Percentiles rank a stretch among this genome's conserved stretches.
These are phyloP conservation scores for Cladophialophora chaetospira DNA, from an alignment of 2,329 filamentous ascomycete genomes.

Conservation along the genomic window DNA sequence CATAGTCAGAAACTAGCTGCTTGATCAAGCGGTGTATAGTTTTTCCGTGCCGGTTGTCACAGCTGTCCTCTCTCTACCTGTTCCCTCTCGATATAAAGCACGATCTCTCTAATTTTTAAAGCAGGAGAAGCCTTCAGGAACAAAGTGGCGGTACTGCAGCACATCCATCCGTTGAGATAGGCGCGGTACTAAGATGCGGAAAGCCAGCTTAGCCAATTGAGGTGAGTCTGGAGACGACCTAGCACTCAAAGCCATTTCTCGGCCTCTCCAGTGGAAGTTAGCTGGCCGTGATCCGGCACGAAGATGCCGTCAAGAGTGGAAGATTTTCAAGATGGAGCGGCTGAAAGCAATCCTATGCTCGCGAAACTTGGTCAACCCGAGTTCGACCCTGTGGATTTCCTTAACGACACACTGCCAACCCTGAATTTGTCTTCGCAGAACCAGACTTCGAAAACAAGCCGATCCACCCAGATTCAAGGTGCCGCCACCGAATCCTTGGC, in stretches of 20 bases:
- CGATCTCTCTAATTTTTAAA: too few relatives aligned
- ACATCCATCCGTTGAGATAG: too few relatives aligned
- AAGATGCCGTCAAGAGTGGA: slow-evolving; percentile 19
- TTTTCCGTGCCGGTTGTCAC: neutral
- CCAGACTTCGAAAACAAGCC: slow-evolving; percentile 54
- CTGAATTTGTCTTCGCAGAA: slow-evolving; percentile 56
- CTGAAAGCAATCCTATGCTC: slow-evolving; percentile 5
- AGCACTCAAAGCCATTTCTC: too few relatives aligned
- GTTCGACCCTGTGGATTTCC: slow-evolving; percentile 83
- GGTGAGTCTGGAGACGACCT: too few relatives aligned
- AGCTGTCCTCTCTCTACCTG: neutral
- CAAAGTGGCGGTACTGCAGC: too few relatives aligned
- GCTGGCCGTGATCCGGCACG: neutral
- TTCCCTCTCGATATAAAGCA: neutral
- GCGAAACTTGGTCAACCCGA: slow-evolving; percentile 34
- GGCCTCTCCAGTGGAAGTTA: too few relatives aligned
- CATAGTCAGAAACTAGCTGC: too few relatives aligned
- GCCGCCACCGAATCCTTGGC: slow-evolving; percentile 78
- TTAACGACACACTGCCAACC: slow-evolving; percentile 76
- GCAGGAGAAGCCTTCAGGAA: too few relatives aligned
- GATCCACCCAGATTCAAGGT: slow-evolving; percentile 53
- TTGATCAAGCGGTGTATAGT: neutral
- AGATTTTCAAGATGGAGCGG: neutral
- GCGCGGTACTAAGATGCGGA: too few relatives aligned
- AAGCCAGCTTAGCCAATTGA: too few relatives aligned